Conservation (phyloP, 129 eudicot genomes). For the Centella asiatica region DNA sequence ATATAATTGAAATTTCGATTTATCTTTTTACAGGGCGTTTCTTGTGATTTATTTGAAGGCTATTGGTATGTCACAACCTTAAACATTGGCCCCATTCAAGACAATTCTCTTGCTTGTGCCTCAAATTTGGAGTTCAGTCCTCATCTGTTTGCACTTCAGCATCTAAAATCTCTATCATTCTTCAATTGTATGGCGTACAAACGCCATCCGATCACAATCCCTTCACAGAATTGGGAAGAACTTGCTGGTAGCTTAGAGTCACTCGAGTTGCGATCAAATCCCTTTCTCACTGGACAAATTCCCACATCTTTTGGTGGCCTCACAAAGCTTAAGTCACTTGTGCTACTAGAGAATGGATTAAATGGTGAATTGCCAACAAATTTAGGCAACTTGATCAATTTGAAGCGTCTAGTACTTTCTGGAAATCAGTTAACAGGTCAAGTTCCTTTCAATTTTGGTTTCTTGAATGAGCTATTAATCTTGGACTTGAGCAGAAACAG, state of each 20-base stretch:
- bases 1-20: background rate
- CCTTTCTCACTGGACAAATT: conserved; percentile 26
- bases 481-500: conserved; percentile 23
- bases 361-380: conserved; percentile 21
- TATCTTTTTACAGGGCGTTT: conserved; percentile 24
- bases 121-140: conserved; percentile 24
- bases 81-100: conserved; percentile 31
- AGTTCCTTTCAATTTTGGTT: conserved; percentile 12
- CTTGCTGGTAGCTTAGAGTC: conserved; percentile 24
- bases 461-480: conserved; percentile 17
- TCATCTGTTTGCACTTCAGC: conserved; percentile 22
- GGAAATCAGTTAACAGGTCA: conserved; percentile 17
- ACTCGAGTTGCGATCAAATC: conserved; percentile 31
- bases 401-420: conserved; percentile 18
- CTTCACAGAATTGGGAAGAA: conserved; percentile 20
- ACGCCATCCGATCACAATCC: conserved; percentile 14
- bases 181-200: conserved; percentile 19
- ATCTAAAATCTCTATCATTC: conserved; percentile 29
- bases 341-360: conserved; percentile 33
- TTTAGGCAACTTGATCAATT: conserved; percentile 19
- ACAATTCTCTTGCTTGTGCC: conserved; percentile 33
- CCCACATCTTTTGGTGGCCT: conserved; percentile 26
- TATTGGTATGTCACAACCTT: conserved; percentile 42
- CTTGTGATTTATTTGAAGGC: conserved; percentile 40
- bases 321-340: conserved; percentile 25